A percentile compares a stretch with the other conserved stretches of the same genome.
Evolutionary conservation across 2,329 filamentous ascomycete genomes (phyloP).

Genomic region (Xylariaceae sp.): DNA sequence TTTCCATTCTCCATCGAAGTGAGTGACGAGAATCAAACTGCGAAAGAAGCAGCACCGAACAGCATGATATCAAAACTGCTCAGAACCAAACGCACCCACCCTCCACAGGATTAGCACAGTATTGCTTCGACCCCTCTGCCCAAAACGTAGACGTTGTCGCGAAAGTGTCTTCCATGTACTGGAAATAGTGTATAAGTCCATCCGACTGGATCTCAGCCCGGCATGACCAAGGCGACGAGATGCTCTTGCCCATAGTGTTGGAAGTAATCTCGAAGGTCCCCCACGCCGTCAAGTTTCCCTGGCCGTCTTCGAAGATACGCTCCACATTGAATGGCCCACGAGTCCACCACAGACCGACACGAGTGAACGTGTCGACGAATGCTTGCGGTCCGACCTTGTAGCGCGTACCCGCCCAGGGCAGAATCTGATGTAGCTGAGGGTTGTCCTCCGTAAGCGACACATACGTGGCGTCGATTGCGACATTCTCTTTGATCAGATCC

Average conservation of each 20-base stretch:
- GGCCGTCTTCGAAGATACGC: constrained; percentile 2
- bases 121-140: too few species aligned
- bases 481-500: not conserved
- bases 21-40: too few species aligned
- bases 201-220: constrained; percentile 1
- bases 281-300: constrained; percentile 3
- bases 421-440: constrained; percentile 1
- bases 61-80: too few species aligned
- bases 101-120: too few species aligned
- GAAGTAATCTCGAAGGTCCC: constrained; percentile 4
- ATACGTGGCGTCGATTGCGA: constrained; percentile 3
- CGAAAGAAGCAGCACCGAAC: too few species aligned
- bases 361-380: constrained; percentile 6
- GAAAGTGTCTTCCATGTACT: constrained; percentile 5
- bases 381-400: constrained; percentile 3
- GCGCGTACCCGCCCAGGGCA: constrained; percentile 4
- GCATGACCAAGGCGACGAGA: constrained; percentile 2
- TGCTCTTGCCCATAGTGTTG: constrained; percentile 1
- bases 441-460: constrained; percentile 3
- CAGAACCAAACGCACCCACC: too few species aligned
- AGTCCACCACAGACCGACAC: constrained; percentile 5
- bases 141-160: constrained; percentile 4
- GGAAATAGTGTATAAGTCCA: constrained; percentile 1
- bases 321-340: constrained; percentile 4
- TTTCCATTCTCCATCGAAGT: too few species aligned